Base-by-base conservation (phyloP, 1,284 basidiomycete genomes). In the Trichosporon asahii region DNA sequence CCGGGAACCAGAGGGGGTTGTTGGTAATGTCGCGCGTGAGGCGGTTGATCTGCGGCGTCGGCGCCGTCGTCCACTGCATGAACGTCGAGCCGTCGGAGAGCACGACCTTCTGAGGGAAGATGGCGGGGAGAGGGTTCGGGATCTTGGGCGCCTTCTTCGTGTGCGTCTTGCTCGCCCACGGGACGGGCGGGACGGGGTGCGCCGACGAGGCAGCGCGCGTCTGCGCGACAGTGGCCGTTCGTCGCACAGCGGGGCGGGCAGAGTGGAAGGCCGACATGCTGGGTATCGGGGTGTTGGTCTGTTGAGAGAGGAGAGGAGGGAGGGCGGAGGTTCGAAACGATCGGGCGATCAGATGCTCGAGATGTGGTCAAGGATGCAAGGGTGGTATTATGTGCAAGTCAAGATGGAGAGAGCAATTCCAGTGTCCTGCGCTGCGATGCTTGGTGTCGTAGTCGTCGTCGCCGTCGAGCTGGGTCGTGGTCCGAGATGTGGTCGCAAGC, bases 41-140 rank as follows among this genome's bases (percentile, higher is more conserved):
- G 55, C 89, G 88, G 57, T 92, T 86, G 57, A 77, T 82, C 21
- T 88, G 82, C 2, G 90, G 90, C 4, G 89, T 88, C 0, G 93
- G 93, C 0, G 92, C 92, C 0, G 93, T 94, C 9, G 91, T 92
- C 87, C 90, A 91, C 75, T 94, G 91, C 1, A 88, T 89, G 81
- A 92, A 93, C 0, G 91, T 91, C 21, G 90, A 90, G n/a, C 93
- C 93, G 82, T 95, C 93, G 0, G 92, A 89, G 74, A 91, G 89
- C 69, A 91, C 87, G 72, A 95, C 90, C 70, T 86, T 88, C 82
- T 94, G 93, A 6, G 92, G 90, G 80, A 90, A 95, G 73, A 90
- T 89, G 21, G 92, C 91, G 0, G 93, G 90, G 74, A 93, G 84
- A 2, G 93, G 93, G 72, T 90, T 89, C 3, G 93, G 93, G 0